Percentiles rank a stretch among this genome's conserved stretches.
Conservation (phyloP, 495 filamentous ascomycete species). For the Penicillium bovifimosum region DNA sequence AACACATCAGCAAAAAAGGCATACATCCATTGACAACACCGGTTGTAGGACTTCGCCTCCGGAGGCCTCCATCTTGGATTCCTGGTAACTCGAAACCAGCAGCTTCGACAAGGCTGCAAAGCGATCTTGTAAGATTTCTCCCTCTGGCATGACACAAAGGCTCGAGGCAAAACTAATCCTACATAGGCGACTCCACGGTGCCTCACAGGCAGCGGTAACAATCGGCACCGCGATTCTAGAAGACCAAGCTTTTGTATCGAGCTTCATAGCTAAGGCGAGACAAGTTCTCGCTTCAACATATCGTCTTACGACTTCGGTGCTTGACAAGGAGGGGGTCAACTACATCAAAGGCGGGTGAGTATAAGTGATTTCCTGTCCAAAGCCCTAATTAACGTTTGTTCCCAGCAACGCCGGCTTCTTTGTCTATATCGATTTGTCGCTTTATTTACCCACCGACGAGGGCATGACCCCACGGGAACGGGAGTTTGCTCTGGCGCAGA, state of each 20-base stretch:
- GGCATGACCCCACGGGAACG: conserved; percentile 5
- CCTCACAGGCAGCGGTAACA: conserved; percentile 28
- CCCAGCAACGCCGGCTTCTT: conserved; percentile 50
- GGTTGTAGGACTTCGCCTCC: conserved; percentile 45
- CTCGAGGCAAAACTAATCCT: neutral
- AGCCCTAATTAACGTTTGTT: neutral
- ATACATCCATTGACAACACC: neutral
- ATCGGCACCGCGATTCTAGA: conserved; percentile 37
- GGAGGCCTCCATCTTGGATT: conserved; percentile 52
- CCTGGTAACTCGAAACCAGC: conserved; percentile 38
- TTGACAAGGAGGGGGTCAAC: conserved; percentile 28
- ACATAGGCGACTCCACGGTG: conserved; percentile 31
- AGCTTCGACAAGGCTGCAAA: conserved; percentile 26
- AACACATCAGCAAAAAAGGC: neutral
- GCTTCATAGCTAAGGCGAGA: conserved; percentile 24
- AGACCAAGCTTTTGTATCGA: conserved; percentile 27
- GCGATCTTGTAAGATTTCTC: conserved; percentile 21
- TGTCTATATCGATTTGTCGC: conserved; percentile 44
- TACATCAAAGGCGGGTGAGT: conserved; percentile 30
- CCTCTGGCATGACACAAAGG: too few species aligned
- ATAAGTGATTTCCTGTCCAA: neutral
- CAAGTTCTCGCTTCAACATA: conserved; percentile 24
- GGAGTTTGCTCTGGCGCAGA: conserved; percentile 34
- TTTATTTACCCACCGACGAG: conserved; percentile 16
- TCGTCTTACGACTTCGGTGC: conserved; percentile 17